Evolutionary conservation across 2,329 filamentous ascomycete species (phyloP), one percentile per base, ranked within the genome.

Genomic region (Neonectria ditissima): DNA sequence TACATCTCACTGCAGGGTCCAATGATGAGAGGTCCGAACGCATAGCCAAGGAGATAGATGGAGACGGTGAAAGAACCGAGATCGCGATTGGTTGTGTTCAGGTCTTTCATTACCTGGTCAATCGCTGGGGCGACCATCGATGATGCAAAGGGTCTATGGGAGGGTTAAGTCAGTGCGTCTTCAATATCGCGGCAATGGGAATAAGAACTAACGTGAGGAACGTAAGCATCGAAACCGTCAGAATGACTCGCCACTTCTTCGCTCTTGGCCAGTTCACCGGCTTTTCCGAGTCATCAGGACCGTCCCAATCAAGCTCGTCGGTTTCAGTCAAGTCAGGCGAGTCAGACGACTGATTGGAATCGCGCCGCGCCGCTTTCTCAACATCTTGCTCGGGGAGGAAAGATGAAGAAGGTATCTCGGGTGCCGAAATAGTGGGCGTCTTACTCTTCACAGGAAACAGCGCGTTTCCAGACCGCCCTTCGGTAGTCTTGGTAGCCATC

Each of bases 1-100:
- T 82, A 83, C 4, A 83, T 65, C 69, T 87, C 85, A 30, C 78
- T 82, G n/a, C 84, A 65, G 0, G 85, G 84, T 2, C 82, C 83
- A 55, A 82, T 79, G 11, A 85, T 70, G 1, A 79, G 70, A 2
- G 83, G 83, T 0, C 83, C 84, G 41, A 84, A 77, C n/a, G 79
- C 80, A 55, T 83, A 82, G 41, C 86, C 85, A 0, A 87, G 77
- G 5, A 89, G 39, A 24, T 65, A 67, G 20, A 67, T 59, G 2
- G 65, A 67, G 10, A 67, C 16, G 62, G 66, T 37, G 75, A 78
- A 9, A 75, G 80, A 28, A 69, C 65, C 65, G 3, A 65, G 47
- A 18, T 67, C 65, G 3, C 53, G 59, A 28, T 67, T 65, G 41
- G 63, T 65, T 0, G 55, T 60, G 13, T 55, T 52, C 59, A 67